Conservation (phyloP, 345 rosid species). For the Heritiera littoralis region DNA sequence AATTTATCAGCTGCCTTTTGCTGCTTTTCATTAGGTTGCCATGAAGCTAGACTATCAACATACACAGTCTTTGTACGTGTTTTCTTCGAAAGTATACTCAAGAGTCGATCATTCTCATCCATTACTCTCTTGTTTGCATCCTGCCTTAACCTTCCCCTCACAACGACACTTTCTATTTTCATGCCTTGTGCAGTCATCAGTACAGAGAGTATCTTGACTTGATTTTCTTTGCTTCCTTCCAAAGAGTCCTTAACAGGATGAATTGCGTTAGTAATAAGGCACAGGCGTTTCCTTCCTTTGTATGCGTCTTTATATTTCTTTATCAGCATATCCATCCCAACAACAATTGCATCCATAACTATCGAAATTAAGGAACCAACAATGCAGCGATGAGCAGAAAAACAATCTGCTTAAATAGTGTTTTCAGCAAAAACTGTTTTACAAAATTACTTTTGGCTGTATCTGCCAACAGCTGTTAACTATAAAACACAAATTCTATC, state of each 20-base stretch:
- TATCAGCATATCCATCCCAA: conserved; percentile 94
- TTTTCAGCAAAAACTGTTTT: background rate
- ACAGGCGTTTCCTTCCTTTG: conserved; percentile 82
- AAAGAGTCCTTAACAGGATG: conserved; percentile 73
- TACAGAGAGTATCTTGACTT: conserved; percentile 62
- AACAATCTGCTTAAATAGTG: background rate
- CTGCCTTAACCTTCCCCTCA: conserved; percentile 42
- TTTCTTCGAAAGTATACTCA: conserved; percentile 63
- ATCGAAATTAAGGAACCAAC: conserved; percentile 52
- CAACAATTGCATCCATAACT: conserved; percentile 92
- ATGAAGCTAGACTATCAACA: conserved; percentile 59
- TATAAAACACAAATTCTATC: background rate
- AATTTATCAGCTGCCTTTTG: conserved; percentile 79
- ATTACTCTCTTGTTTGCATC: conserved; percentile 43
- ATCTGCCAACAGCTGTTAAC: background rate
- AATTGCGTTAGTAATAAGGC: conserved; percentile 73
- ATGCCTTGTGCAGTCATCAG: conserved; percentile 70
- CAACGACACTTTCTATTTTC: conserved; percentile 67
- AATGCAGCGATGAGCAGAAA: conserved; percentile 9
- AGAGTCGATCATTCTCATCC: conserved; percentile 71
- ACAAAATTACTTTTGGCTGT: background rate
- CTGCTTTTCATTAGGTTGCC: conserved; percentile 77
- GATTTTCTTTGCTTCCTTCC: conserved; percentile 84
- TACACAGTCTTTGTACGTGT: conserved; percentile 53
- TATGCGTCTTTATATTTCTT: conserved; percentile 57